phyloP scores from a whole-genome alignment of 73 alveolate genomes.

The Uronychia binucleata region DNA sequence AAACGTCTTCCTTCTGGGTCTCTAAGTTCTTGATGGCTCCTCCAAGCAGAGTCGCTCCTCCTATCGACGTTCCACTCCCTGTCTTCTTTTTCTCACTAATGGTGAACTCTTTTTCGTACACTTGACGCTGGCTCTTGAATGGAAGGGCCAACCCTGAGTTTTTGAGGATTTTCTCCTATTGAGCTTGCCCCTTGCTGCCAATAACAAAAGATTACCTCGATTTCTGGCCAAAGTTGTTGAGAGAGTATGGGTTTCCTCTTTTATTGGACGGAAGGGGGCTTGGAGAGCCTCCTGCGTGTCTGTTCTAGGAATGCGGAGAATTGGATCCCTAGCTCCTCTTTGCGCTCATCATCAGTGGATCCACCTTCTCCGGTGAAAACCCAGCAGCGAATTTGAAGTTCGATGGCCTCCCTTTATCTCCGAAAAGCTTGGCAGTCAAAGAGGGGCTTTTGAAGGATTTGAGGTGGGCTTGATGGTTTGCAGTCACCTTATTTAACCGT shows the following conservation, averaged over 20 bases:
- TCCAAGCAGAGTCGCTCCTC: too few relatives aligned
- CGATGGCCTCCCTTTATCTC: conserved; percentile 2
- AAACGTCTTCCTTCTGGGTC: too few relatives aligned
- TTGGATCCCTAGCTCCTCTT: not conserved
- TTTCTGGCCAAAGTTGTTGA: not conserved
- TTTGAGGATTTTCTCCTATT: not conserved
- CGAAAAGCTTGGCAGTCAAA: not conserved
- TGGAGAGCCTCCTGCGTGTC: not conserved
- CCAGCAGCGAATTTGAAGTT: not conserved
- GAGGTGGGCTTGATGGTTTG: not conserved
- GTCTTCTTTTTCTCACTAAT: not conserved
- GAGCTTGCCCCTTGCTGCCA: not conserved
- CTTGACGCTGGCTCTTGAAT: not conserved
- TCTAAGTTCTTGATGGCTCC: too few relatives aligned
- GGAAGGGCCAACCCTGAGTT: not conserved
- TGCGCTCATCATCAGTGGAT: not conserved
- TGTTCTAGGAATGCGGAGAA: not conserved
- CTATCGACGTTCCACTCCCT: too few relatives aligned
- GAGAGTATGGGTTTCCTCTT: not conserved
- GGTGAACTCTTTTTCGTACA: not conserved
- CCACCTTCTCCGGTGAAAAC: not conserved
- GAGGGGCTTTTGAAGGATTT: not conserved
- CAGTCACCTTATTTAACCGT: not conserved
- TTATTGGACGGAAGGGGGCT: not conserved
- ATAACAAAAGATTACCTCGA: not conserved